phyloP scores from a whole-genome alignment of 768 basidiomycete species.

The Termitomyces heimii region DNA sequence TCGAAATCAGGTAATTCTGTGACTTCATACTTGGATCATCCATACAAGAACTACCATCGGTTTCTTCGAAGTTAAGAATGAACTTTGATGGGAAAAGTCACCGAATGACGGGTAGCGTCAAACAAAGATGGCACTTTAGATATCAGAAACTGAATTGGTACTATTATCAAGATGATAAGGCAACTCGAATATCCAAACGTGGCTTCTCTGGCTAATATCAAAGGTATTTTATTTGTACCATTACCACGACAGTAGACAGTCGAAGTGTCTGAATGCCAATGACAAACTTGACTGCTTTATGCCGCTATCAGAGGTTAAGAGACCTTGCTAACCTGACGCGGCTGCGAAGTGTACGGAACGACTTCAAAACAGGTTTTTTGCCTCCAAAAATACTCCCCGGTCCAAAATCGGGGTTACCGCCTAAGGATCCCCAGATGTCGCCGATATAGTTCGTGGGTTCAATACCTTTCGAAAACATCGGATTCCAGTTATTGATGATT shows the following conservation, averaged over 20 bases:
- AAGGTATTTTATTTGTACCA: neutral
- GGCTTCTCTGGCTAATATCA: too few species aligned
- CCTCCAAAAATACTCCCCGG: conserved; percentile 2
- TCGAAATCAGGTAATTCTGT: too few species aligned
- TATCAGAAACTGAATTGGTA: neutral
- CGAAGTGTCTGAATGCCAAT: neutral
- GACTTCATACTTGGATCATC: too few species aligned
- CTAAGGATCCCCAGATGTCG: conserved; percentile 10
- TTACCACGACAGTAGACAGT: too few species aligned
- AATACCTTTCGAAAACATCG: conserved; percentile 3
- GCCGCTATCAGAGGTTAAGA: neutral
- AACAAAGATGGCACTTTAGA: too few species aligned
- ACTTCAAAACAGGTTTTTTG: neutral
- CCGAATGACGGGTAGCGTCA: too few species aligned
- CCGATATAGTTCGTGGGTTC: conserved; percentile 11
- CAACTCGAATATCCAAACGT: too few species aligned
- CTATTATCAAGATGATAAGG: neutral
- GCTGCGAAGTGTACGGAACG: neutral
- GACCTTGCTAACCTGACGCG: neutral
- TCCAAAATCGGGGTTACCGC: conserved; percentile 10
- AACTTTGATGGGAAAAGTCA: neutral
- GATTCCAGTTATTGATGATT: conserved; percentile 1
- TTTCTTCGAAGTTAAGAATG: too few species aligned
- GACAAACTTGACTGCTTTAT: neutral
- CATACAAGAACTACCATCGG: too few species aligned